Base-by-base conservation (phyloP, 2,329 filamentous ascomycete species). In the Fusarium foetens region DNA sequence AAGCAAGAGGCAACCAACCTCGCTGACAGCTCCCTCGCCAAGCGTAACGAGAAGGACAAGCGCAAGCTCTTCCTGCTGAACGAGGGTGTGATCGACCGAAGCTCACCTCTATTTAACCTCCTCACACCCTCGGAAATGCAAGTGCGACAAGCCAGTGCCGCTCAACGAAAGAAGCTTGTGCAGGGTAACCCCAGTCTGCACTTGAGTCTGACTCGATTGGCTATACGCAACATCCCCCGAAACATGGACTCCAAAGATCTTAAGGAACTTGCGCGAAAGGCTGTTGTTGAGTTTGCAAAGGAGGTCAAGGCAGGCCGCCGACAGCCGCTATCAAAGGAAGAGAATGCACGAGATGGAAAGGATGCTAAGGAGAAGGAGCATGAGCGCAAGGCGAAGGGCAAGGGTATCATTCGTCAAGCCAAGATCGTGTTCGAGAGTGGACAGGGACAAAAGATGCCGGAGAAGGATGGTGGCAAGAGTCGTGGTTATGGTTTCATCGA, bases 401-500 rank as follows among this genome's bases (percentile, higher is more conserved):
- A 95, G 79, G 89, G 89, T 65, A 94, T 99, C 54, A 94, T 99
- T 46, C 92, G 90, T 76, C 96, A 99, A 83, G 93, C 95, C 62
- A 99, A 98, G 86, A 89, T 99, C 60, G 93, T 98, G 41, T 98
- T 96, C 78, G 96, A 99, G 84, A 93, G 92, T 62, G 89, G 89
- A 39, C 91, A 96, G 75, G 96, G 96, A 49, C 90, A 90, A 77
- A 98, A 98, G 84, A 90, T 97, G 19, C 83, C 87, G 13, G 94
- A 97, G 82, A 87, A 89, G 46, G 90, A 86, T 55, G 94, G 93
- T 12, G 94, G 91, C 11, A 95, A 95, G 79, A 96, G 93, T 80
- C 90, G 95, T 80, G 96, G 96, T 9, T 99, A 99, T 80, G 96
- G 97, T 17, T 99, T 99, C 84, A 93, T 99, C 74, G 96, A 99